phyloP scores from a whole-genome alignment of 2,329 filamentous ascomycete genomes.

The Scytalidium lignicola region DNA sequence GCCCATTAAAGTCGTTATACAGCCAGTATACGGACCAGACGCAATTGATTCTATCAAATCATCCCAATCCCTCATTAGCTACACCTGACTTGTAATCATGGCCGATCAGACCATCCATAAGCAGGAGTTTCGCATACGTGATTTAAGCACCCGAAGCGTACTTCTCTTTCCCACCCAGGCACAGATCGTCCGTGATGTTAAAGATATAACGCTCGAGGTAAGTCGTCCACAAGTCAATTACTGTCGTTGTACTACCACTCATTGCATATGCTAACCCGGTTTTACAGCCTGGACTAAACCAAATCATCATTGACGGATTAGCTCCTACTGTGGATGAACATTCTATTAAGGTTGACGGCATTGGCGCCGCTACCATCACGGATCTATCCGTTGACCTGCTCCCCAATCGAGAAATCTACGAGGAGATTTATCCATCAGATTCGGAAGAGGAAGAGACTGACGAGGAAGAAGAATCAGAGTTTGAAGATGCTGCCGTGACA shows the following conservation, averaged over 20 bases:
- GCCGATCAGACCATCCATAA: slow-evolving; percentile 21
- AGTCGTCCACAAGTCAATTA: slow-evolving; percentile 12
- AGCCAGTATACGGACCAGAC: too few species aligned
- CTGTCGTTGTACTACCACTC: neutral
- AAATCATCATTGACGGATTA: slow-evolving; percentile 50
- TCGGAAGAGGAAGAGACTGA: slow-evolving; percentile 28
- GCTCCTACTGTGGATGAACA: slow-evolving; percentile 48
- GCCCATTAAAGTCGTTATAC: too few species aligned
- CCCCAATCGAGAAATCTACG: slow-evolving; percentile 41
- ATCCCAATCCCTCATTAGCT: too few species aligned
- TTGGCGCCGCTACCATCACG: slow-evolving; percentile 51
- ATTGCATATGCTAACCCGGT: neutral
- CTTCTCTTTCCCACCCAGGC: slow-evolving; percentile 58
- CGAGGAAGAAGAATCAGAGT: slow-evolving; percentile 22
- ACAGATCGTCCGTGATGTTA: slow-evolving; percentile 56
- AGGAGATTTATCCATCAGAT: slow-evolving; percentile 29
- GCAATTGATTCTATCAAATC: too few species aligned
- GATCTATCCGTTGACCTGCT: slow-evolving; percentile 58
- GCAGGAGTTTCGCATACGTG: slow-evolving; percentile 49
- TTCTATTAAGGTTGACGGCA: slow-evolving; percentile 56
- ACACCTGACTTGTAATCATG: slow-evolving; percentile 8
- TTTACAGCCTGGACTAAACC: slow-evolving; percentile 46
- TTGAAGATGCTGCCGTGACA: slow-evolving; percentile 15
- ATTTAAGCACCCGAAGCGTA: slow-evolving; percentile 55
- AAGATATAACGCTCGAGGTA: slow-evolving; percentile 40